Percentiles rank a stretch among this genome's conserved stretches.
Conservation (phyloP, 2,329 filamentous ascomycete genomes). For the Cladosporium austrohemisphaericum region DNA sequence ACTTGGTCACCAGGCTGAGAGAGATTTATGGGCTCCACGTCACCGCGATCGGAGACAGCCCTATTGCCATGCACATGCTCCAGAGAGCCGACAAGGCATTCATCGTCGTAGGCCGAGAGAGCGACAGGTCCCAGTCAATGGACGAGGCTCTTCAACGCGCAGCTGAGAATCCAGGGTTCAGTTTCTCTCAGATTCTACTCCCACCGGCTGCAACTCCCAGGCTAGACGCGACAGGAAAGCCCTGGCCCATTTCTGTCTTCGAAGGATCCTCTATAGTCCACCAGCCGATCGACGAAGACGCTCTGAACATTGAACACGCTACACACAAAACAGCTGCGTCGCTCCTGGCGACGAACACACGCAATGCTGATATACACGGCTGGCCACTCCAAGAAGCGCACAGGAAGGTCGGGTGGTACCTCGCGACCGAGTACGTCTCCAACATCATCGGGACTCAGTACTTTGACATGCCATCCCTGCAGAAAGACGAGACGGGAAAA, state of each 20-base stretch:
- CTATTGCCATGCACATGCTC: slow-evolving; percentile 58
- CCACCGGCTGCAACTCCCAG: slow-evolving; percentile 40
- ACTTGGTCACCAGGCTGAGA: slow-evolving; percentile 44
- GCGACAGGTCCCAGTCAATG: slow-evolving; percentile 51
- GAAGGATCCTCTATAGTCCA: background rate
- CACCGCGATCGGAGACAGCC: slow-evolving; percentile 59
- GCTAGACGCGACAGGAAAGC: slow-evolving; percentile 37
- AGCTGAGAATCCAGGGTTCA: slow-evolving; percentile 41
- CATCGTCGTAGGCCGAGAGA: slow-evolving; percentile 52
- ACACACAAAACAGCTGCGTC: slow-evolving; percentile 45
- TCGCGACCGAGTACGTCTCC: slow-evolving; percentile 49
- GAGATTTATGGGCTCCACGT: slow-evolving; percentile 38
- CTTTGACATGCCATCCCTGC: slow-evolving; percentile 50
- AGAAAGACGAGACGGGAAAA: slow-evolving; percentile 29
- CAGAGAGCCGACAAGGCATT: slow-evolving; percentile 50
- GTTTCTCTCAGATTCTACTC: slow-evolving; percentile 47
- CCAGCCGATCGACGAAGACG: background rate
- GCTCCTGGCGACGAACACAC: slow-evolving; percentile 53
- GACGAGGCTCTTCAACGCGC: slow-evolving; percentile 42
- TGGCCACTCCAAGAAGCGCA: slow-evolving; percentile 50
- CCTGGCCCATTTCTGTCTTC: background rate
- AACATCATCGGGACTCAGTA: slow-evolving; percentile 50
- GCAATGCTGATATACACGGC: slow-evolving; percentile 48
- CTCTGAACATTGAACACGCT: slow-evolving; percentile 35
- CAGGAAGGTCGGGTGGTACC: slow-evolving; percentile 48